A percentile compares a stretch with the other conserved stretches of the same genome.
phyloP scores from a whole-genome alignment of 345 rosid genomes.

The Turnera subulata region DNA sequence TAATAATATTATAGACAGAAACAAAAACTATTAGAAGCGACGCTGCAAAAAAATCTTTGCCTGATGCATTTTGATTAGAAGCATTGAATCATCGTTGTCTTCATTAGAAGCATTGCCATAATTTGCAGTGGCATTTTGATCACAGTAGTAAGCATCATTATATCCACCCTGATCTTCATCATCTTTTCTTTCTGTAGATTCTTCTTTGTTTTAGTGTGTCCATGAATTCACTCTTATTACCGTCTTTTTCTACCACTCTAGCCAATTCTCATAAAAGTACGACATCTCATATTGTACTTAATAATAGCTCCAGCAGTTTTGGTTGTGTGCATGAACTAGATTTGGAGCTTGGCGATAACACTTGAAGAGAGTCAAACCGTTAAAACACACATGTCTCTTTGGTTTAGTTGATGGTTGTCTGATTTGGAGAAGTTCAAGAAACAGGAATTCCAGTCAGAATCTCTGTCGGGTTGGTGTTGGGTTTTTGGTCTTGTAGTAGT shows the following conservation, averaged over 20 bases:
- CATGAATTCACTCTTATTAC: conserved; percentile 22
- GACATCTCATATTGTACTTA: conserved; percentile 6
- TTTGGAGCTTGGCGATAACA: background rate
- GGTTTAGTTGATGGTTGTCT: background rate
- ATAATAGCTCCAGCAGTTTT: background rate
- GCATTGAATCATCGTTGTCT: conserved; percentile 76
- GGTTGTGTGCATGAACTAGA: conserved; percentile 13
- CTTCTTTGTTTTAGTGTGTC: conserved; percentile 25
- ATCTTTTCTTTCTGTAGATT: conserved; percentile 35
- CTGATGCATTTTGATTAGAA: too few species aligned
- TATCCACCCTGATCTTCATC: conserved; percentile 41
- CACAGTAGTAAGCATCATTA: conserved; percentile 8
- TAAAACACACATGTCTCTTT: background rate
- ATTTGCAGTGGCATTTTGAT: conserved; percentile 1
- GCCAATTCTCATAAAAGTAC: background rate
- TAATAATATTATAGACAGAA: too few species aligned
- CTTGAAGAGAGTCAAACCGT: conserved; percentile 30
- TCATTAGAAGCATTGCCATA: conserved; percentile 6
- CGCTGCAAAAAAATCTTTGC: too few species aligned
- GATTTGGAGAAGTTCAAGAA: conserved; percentile 4
- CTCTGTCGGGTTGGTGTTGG: conserved; percentile 18
- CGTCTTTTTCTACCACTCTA: conserved; percentile 18
- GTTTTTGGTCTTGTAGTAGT: conserved; percentile 10
- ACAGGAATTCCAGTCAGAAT: conserved; percentile 30
- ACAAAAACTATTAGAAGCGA: too few species aligned